Conservation (phyloP, 2,329 filamentous ascomycete species). For the Alternaria atra region DNA sequence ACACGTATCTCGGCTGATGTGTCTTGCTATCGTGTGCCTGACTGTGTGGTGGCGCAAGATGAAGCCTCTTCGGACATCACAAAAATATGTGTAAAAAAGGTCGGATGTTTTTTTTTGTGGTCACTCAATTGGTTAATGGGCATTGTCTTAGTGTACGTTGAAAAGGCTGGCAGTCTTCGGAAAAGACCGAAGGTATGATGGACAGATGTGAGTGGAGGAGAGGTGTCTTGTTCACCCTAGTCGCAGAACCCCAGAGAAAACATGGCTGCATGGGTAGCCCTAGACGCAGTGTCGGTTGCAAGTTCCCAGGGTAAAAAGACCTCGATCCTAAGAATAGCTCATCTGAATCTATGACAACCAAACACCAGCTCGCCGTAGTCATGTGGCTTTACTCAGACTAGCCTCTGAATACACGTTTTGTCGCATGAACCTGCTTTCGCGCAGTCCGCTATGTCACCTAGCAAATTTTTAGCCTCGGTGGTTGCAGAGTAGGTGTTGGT, state of each 20-base stretch:
- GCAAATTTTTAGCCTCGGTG: slow-evolving; percentile 32
- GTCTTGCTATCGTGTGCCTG: slow-evolving; percentile 6
- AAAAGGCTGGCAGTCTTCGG: neutral
- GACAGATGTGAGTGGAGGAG: slow-evolving; percentile 11
- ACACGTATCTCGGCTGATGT: slow-evolving; percentile 19
- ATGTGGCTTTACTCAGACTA: slow-evolving; percentile 33
- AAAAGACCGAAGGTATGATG: slow-evolving; percentile 4
- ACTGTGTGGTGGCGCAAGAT: slow-evolving; percentile 1
- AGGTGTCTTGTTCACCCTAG: slow-evolving; percentile 30
- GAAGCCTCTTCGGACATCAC: slow-evolving; percentile 13
- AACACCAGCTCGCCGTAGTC: slow-evolving; percentile 31
- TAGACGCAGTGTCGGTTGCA: slow-evolving; percentile 14
- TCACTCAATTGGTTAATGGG: neutral
- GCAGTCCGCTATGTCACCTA: slow-evolving; percentile 30
- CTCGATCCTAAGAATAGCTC: slow-evolving; percentile 47
- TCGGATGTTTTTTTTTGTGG: neutral
- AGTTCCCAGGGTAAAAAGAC: slow-evolving; percentile 39
- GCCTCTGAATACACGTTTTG: slow-evolving; percentile 34
- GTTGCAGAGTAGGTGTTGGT: slow-evolving; percentile 4
- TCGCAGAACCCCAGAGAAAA: slow-evolving; percentile 10
- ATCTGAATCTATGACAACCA: slow-evolving; percentile 13
- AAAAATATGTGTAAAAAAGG: slow-evolving; percentile 2
- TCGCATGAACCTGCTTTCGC: slow-evolving; percentile 42
- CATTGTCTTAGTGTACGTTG: neutral
- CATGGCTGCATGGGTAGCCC: slow-evolving; percentile 6